Evolutionary conservation across 2,329 filamentous ascomycete species (phyloP).

Genomic region (Penicillium sp.): DNA sequence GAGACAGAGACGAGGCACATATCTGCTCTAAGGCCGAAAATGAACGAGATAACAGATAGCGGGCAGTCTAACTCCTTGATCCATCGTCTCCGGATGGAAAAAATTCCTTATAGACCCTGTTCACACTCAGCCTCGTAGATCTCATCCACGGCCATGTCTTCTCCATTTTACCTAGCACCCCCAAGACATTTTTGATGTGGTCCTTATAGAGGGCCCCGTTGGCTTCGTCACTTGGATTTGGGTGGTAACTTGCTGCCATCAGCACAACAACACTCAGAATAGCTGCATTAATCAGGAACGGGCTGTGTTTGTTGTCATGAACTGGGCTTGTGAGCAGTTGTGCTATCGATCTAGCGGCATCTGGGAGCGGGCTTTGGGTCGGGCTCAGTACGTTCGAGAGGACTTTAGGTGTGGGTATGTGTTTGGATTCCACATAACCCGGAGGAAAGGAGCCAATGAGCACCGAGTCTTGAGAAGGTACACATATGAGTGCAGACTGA

Average conservation of each 20-base stretch:
- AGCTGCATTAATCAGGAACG: background rate
- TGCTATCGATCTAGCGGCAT: background rate
- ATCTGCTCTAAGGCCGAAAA: conserved; percentile 32
- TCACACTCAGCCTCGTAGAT: background rate
- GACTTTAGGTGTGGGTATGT: background rate
- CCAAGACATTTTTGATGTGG: background rate
- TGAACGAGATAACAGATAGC: too few species aligned
- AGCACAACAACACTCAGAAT: background rate
- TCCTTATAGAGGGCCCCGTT: background rate
- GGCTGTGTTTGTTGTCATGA: background rate
- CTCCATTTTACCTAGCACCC: background rate
- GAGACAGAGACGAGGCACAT: too few species aligned
- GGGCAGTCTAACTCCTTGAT: too few species aligned
- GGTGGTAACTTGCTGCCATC: background rate
- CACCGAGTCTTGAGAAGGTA: background rate
- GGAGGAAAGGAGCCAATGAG: background rate
- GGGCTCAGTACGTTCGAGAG: background rate
- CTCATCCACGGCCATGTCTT: background rate
- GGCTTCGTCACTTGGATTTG: background rate
- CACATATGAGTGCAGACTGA: background rate
- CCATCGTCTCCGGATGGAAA: background rate
- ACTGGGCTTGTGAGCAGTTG: background rate
- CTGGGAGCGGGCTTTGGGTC: background rate
- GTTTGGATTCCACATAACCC: background rate
- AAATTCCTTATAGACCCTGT: background rate